Evolutionary conservation across 192 early-diverging fungal species (phyloP), one percentile per base, ranked within the genome.

Genomic region (Coemansia sp.): DNA sequence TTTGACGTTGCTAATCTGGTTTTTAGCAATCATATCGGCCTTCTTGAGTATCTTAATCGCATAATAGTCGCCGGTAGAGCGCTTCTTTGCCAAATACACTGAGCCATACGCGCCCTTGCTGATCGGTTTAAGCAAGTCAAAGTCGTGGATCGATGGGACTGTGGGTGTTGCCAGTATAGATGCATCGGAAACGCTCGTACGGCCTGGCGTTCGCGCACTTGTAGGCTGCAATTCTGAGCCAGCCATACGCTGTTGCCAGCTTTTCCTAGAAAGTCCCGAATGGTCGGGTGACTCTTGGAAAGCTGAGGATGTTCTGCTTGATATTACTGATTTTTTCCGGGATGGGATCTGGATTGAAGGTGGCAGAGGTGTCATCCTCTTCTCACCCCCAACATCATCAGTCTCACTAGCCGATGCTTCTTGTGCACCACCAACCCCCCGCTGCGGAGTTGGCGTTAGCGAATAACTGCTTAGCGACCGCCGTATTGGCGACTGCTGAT

Each of bases 51-150:
- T 87, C 68, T 96, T 96, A 60, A 94, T 92, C 12, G 94, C 94
- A 68, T 91, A 96, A 49, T 93, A 77, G 59, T 93, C 93, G 60
- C 90, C 85, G 0, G 92, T 95, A 1, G 88, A 88, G 31, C 85
- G 85, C 60, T 95, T 95, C 41, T 86, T 83, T 5, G 91, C 92
- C 22, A 95, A 71, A 58, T 88, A 94, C 41, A 95, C 93, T 49
- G 93, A 93, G 8, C 94, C 94, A 70, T 92, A 96, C 0, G 94
- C 93, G 30, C 94, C 94, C 30, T 91, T 87, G 68, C 90, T 92
- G 56, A 96, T 93, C 4, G 92, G 91, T 76, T 93, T 94, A 48
- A 96, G 88, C 34, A 96, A 81, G 30, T 90, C 89, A 84, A 96
- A 96, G 64, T 96, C 94, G 19, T 88, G 71, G 62, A 96, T 95